A percentile compares a stretch with the other conserved stretches of the same genome.
phyloP scores from a whole-genome alignment of 441 rosid genomes.

The Pelargonium myrrhifolium region DNA sequence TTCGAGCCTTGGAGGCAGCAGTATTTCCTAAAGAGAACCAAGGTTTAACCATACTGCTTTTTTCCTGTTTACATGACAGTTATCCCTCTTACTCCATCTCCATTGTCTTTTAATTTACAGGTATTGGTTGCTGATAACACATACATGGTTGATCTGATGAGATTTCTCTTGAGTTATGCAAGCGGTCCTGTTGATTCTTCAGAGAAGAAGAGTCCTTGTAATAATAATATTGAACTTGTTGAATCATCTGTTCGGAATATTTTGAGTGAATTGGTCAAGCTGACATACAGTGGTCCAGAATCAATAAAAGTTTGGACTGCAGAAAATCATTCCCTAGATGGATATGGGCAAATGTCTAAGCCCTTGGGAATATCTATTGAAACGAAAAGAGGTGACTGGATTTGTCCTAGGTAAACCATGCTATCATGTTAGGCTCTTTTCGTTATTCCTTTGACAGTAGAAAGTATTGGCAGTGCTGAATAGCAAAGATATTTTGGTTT shows the following conservation, averaged over 20 bases:
- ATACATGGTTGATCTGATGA: slow-evolving; percentile 66
- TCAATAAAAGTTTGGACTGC: slow-evolving; percentile 22
- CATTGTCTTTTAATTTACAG: slow-evolving; percentile 24
- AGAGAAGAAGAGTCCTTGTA: slow-evolving; percentile 22
- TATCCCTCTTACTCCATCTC: not conserved
- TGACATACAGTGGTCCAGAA: slow-evolving; percentile 27
- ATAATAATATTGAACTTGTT: slow-evolving; percentile 29
- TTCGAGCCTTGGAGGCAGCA: too few relatives aligned
- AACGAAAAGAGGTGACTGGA: slow-evolving; percentile 94
- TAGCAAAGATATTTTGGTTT: not conserved
- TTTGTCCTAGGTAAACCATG: slow-evolving; percentile 54
- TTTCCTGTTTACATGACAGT: not conserved
- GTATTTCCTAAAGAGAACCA: too few relatives aligned
- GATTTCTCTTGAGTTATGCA: slow-evolving; percentile 58
- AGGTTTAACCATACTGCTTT: not conserved
- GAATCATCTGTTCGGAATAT: slow-evolving; percentile 55
- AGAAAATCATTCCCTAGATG: slow-evolving; percentile 34
- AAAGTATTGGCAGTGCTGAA: not conserved
- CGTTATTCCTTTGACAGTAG: not conserved
- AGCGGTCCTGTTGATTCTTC: slow-evolving; percentile 30
- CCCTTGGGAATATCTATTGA: slow-evolving; percentile 39
- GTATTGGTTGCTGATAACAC: slow-evolving; percentile 34
- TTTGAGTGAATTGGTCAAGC: slow-evolving; percentile 48
- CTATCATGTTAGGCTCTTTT: slow-evolving; percentile 7
- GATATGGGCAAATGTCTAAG: slow-evolving; percentile 35